A percentile compares a stretch with the other conserved stretches of the same genome.
Evolutionary conservation across 202 grass and related monocot genomes (phyloP).

Genomic region (Dendrocalamus latiflorus): DNA sequence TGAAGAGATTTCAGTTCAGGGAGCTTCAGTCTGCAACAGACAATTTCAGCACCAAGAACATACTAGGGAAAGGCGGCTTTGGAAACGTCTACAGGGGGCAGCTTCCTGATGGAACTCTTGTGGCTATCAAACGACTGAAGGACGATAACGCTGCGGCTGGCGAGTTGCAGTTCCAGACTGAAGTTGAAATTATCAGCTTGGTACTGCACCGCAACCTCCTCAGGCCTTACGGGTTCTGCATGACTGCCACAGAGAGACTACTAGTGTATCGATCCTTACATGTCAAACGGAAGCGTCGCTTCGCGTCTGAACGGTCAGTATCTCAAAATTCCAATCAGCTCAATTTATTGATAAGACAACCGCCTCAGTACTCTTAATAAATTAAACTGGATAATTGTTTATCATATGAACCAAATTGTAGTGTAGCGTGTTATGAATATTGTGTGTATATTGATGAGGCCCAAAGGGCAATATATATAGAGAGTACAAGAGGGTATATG

Average conservation of each 20-base stretch:
- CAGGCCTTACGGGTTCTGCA: slow-evolving; percentile 74
- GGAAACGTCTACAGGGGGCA: slow-evolving; percentile 90
- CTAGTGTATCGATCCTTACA: slow-evolving; percentile 91
- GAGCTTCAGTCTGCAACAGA: slow-evolving; percentile 71
- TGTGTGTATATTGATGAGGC: too few relatives aligned
- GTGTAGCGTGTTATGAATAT: slow-evolving; percentile 4
- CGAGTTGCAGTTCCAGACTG: slow-evolving; percentile 80
- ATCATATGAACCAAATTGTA: slow-evolving; percentile 1
- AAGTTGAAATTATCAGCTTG: slow-evolving; percentile 95
- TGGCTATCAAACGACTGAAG: slow-evolving; percentile 88
- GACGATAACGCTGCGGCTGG: slow-evolving; percentile 75
- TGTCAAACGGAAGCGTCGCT: slow-evolving; percentile 98
- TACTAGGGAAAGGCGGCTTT: slow-evolving; percentile 90
- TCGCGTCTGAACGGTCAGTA: slow-evolving; percentile 76
- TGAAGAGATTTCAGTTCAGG: slow-evolving; percentile 72
- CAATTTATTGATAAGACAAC: background rate
- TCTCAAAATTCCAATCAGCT: slow-evolving; percentile 11
- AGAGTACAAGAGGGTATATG: too few relatives aligned
- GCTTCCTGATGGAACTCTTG: slow-evolving; percentile 66
- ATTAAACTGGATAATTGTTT: slow-evolving; percentile 1
- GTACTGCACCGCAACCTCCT: slow-evolving; percentile 86
- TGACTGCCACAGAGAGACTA: slow-evolving; percentile 84
- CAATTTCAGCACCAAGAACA: slow-evolving; percentile 86
- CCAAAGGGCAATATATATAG: too few relatives aligned
- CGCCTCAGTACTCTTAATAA: background rate